phyloP scores from a whole-genome alignment of 2,329 filamentous ascomycete species.

The Paramyrothecium sp. region DNA sequence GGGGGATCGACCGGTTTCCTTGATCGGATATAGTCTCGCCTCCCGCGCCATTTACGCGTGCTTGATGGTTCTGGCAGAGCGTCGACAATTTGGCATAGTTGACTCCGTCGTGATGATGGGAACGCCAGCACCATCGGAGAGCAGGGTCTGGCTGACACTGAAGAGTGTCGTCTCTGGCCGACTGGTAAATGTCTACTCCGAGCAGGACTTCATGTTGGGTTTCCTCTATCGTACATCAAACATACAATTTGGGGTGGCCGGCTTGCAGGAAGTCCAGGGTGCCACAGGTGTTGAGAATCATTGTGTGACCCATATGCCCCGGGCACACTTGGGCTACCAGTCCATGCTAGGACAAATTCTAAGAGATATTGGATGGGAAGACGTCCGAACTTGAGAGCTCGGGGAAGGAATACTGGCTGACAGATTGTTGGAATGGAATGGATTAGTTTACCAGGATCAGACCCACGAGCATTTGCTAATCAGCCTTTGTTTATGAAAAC shows the following conservation, averaged over 20 bases:
- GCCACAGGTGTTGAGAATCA: constrained; percentile 67
- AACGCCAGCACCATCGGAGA: constrained; percentile 71
- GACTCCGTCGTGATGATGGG: constrained; percentile 87
- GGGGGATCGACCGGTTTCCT: constrained; percentile 75
- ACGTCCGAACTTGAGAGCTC: constrained; percentile 45
- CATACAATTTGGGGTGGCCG: constrained; percentile 80
- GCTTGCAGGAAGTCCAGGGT: constrained; percentile 71
- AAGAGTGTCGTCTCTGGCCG: constrained; percentile 78
- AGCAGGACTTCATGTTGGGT: constrained; percentile 82
- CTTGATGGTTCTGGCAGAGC: constrained; percentile 74
- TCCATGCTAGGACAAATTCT: constrained; percentile 66
- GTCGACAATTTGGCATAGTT: constrained; percentile 79
- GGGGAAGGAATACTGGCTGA: neutral
- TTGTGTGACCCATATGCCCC: constrained; percentile 63
- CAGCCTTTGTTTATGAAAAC: no score
- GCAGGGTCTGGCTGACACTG: constrained; percentile 72
- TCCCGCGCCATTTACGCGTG: constrained; percentile 84
- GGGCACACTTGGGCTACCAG: constrained; percentile 69
- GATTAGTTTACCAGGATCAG: neutral
- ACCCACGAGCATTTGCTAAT: no score
- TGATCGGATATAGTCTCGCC: constrained; percentile 81
- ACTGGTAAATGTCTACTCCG: constrained; percentile 87
- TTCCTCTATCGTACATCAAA: constrained; percentile 85
- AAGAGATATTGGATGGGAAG: constrained; percentile 66
- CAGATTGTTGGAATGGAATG: neutral